These are phyloP conservation scores for Neofusicoccum sp. DNA, from an alignment of 2,329 filamentous ascomycete genomes.

Conservation along the genomic window DNA sequence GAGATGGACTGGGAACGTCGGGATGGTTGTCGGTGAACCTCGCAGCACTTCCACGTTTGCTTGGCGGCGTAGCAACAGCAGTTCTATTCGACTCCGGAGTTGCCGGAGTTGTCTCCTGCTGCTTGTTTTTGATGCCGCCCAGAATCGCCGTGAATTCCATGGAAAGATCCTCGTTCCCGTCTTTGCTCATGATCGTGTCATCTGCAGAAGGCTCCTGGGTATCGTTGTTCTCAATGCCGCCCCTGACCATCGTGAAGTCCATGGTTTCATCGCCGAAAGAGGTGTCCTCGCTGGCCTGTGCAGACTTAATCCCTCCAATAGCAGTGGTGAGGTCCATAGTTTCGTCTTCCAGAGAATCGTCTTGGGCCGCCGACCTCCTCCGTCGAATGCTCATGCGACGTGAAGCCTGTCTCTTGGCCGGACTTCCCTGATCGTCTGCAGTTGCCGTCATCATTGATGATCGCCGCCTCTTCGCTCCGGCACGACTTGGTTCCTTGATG, in stretches of 20 bases:
- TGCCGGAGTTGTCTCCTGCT: slow-evolving; percentile 23
- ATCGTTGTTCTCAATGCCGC: slow-evolving; percentile 35
- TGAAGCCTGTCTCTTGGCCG: slow-evolving; percentile 36
- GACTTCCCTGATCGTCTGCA: slow-evolving; percentile 39
- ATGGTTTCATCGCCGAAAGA: slow-evolving; percentile 40
- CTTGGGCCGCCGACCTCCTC: slow-evolving; percentile 39
- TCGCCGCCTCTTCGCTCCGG: slow-evolving; percentile 47
- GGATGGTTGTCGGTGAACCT: slow-evolving; percentile 22
- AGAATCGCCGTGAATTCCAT: slow-evolving; percentile 57
- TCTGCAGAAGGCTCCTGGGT: neutral
- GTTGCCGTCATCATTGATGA: slow-evolving; percentile 36
- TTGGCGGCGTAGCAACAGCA: slow-evolving; percentile 12
- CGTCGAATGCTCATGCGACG: slow-evolving; percentile 44
- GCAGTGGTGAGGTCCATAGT: slow-evolving; percentile 46
- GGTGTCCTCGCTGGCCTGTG: slow-evolving; percentile 29
- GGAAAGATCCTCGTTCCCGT: slow-evolving; percentile 51
- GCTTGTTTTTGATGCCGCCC: slow-evolving; percentile 43
- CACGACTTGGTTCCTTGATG: slow-evolving; percentile 34
- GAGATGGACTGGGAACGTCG: slow-evolving; percentile 18
- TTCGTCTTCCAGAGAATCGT: slow-evolving; percentile 40
- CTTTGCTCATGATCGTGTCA: slow-evolving; percentile 22
- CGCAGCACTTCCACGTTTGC: slow-evolving; percentile 21
- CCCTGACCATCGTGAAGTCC: slow-evolving; percentile 44
- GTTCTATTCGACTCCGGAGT: slow-evolving; percentile 22
- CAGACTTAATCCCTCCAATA: slow-evolving; percentile 38